phyloP scores from a whole-genome alignment of 2,329 filamentous ascomycete species.

The Fusarium drepaniforme region DNA sequence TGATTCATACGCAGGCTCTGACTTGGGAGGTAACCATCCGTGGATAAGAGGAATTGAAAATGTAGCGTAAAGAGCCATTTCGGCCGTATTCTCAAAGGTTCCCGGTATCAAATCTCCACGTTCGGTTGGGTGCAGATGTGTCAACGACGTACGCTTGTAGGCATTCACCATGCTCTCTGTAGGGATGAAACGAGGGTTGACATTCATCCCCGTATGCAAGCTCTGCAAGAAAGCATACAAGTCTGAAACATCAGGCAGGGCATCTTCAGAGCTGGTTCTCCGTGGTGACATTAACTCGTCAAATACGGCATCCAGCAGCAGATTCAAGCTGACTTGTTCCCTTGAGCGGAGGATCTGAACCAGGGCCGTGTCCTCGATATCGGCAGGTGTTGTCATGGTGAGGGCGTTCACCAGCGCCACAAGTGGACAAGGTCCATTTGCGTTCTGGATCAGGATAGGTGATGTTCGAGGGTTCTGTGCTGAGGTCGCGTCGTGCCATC shows the following conservation, averaged over 20 bases:
- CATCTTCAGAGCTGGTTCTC: slow-evolving; percentile 70
- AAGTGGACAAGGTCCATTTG: slow-evolving; percentile 93
- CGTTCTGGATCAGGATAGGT: slow-evolving; percentile 91
- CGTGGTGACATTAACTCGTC: slow-evolving; percentile 90
- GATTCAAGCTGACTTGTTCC: slow-evolving; percentile 88
- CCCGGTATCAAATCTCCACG: slow-evolving; percentile 69
- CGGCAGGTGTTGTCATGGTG: slow-evolving; percentile 81
- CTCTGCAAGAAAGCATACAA: slow-evolving; percentile 89
- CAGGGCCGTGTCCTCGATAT: slow-evolving; percentile 73
- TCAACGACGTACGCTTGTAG: slow-evolving; percentile 65
- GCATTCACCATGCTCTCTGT: slow-evolving; percentile 59
- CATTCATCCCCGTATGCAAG: slow-evolving; percentile 96
- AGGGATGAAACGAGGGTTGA: slow-evolving; percentile 89
- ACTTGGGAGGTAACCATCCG: slow-evolving; percentile 85
- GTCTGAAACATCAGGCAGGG: slow-evolving; percentile 87
- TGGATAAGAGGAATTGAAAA: slow-evolving; percentile 92
- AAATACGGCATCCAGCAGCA: slow-evolving; percentile 90
- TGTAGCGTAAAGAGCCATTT: slow-evolving; percentile 91
- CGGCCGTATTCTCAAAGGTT: slow-evolving; percentile 86
- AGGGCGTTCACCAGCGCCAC: slow-evolving; percentile 94
- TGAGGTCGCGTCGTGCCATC: slow-evolving; percentile 78
- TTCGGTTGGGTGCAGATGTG: slow-evolving; percentile 63
- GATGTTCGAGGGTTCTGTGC: slow-evolving; percentile 77
- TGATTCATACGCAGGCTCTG: slow-evolving; percentile 75
- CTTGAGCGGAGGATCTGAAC: slow-evolving; percentile 82